phyloP scores from a whole-genome alignment of 2,329 filamentous ascomycete species.

The Magnaporthiopsis rhizophila region DNA sequence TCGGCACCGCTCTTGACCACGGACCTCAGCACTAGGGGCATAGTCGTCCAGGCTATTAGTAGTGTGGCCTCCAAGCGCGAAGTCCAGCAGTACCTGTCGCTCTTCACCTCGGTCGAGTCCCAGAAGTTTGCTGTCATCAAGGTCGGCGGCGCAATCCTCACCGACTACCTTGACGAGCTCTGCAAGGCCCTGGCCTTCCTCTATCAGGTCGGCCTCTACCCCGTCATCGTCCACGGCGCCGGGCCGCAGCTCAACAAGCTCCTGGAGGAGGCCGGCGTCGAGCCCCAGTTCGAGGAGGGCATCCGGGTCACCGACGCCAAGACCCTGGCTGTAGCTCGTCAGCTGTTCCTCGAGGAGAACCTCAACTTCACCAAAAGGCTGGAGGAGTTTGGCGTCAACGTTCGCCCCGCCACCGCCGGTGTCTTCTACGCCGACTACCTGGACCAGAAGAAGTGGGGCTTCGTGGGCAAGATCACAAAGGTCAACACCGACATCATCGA shows the following conservation, averaged over 20 bases:
- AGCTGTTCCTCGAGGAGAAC: slow-evolving; percentile 93
- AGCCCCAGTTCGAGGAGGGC: slow-evolving; percentile 93
- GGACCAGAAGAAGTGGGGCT: slow-evolving; percentile 91
- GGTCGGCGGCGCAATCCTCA: slow-evolving; percentile 92
- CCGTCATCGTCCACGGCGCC: slow-evolving; percentile 90
- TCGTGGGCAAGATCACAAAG: slow-evolving; percentile 89
- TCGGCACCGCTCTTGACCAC: slow-evolving; percentile 11
- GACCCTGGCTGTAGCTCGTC: slow-evolving; percentile 82
- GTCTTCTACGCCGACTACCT: slow-evolving; percentile 92
- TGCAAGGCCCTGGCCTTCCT: slow-evolving; percentile 85
- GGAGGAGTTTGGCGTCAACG: slow-evolving; percentile 81
- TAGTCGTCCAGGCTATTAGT: slow-evolving; percentile 83
- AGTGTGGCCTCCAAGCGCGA: slow-evolving; percentile 95
- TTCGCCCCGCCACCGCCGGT: slow-evolving; percentile 79
- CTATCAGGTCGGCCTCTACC: slow-evolving; percentile 89
- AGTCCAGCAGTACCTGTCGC: slow-evolving; percentile 93
- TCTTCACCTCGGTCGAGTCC: slow-evolving; percentile 93
- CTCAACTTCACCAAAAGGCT: slow-evolving; percentile 84
- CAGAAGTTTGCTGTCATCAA: slow-evolving; percentile 99
- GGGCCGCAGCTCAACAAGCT: slow-evolving; percentile 92
- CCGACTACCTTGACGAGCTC: slow-evolving; percentile 85
- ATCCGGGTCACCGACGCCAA: slow-evolving; percentile 94
- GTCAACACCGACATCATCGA: slow-evolving; percentile 89
- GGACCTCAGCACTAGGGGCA: slow-evolving; percentile 62
- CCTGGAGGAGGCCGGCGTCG: slow-evolving; percentile 81